Evolutionary conservation across 2,329 filamentous ascomycete genomes (phyloP).

Genomic region (Hypoxylon sp.): DNA sequence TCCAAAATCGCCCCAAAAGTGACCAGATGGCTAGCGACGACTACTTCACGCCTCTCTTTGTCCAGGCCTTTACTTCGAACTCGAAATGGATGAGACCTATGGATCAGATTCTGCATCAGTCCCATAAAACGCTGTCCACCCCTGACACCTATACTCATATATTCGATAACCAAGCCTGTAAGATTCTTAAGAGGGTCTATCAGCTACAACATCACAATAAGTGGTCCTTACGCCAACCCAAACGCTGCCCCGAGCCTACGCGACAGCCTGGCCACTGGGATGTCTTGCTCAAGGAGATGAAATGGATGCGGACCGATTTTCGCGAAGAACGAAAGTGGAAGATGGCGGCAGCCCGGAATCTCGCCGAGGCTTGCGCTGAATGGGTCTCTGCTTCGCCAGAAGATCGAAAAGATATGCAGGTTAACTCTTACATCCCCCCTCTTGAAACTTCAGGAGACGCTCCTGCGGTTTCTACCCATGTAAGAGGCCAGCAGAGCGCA

Average conservation of each 20-base stretch:
- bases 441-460: conserved; percentile 49
- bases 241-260: conserved; percentile 81
- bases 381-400: conserved; percentile 75
- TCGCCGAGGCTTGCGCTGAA: conserved; percentile 84
- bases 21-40: conserved; percentile 63
- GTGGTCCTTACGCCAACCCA: conserved; percentile 91
- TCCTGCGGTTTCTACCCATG: conserved; percentile 42
- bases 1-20: conserved; percentile 52
- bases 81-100: conserved; percentile 69
- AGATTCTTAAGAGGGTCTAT: conserved; percentile 86
- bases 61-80: conserved; percentile 64
- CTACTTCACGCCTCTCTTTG: conserved; percentile 70
- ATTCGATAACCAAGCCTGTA: conserved; percentile 86
- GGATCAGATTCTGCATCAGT: conserved; percentile 78
- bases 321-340: conserved; percentile 96
- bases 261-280: conserved; percentile 85
- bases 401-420: conserved; percentile 72
- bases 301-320: conserved; percentile 98
- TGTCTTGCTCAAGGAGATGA: conserved; percentile 87
- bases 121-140: conserved; percentile 90
- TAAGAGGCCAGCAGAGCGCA: too few species aligned
- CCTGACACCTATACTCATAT: conserved; percentile 84
- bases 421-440: conserved; percentile 64
- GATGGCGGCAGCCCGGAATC: conserved; percentile 76
- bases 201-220: conserved; percentile 89